phyloP scores from a whole-genome alignment of 2,329 filamentous ascomycete species.

The Colletotrichum liaoningense region DNA sequence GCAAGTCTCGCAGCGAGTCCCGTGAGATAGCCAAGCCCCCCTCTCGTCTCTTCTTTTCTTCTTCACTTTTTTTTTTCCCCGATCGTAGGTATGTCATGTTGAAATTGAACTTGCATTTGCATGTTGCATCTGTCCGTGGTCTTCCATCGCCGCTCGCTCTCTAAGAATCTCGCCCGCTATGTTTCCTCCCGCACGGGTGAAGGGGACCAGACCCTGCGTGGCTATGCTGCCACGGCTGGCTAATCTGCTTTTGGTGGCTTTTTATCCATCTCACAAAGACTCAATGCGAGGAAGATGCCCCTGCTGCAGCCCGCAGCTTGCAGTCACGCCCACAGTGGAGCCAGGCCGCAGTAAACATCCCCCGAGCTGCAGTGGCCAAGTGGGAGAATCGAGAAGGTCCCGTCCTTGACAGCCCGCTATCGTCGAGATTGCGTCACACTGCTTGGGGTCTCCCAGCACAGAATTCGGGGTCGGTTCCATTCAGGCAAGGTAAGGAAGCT shows the following conservation, averaged over 20 bases:
- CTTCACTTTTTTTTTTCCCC: background rate
- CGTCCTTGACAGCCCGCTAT: slow-evolving; percentile 25
- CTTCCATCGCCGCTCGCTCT: background rate
- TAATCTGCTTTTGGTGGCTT: slow-evolving; percentile 3
- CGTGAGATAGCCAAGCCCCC: slow-evolving; percentile 21
- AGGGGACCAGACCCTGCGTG: slow-evolving; percentile 36
- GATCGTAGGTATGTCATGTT: background rate
- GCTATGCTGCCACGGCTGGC: slow-evolving; percentile 27
- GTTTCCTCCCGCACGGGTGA: slow-evolving; percentile 27
- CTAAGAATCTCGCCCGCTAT: background rate
- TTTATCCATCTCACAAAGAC: background rate
- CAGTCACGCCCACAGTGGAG: slow-evolving; percentile 23
- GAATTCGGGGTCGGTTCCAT: background rate
- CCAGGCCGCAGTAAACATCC: slow-evolving; percentile 11
- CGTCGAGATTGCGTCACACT: slow-evolving; percentile 30
- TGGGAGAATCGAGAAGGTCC: slow-evolving; percentile 4
- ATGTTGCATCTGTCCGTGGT: slow-evolving; percentile 9
- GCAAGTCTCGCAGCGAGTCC: slow-evolving; percentile 23
- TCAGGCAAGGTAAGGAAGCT: background rate
- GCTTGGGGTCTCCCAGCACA: slow-evolving; percentile 5
- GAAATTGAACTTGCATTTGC: slow-evolving; percentile 20
- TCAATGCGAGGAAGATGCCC: slow-evolving; percentile 3
- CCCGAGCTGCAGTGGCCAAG: slow-evolving; percentile 3
- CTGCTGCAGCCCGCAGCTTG: slow-evolving; percentile 9
- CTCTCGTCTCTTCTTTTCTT: slow-evolving; percentile 12